Evolutionary conservation across 139 green algal genomes (phyloP), one percentile per base, ranked within the genome.

Genomic region (Yamagishiella unicocca): DNA sequence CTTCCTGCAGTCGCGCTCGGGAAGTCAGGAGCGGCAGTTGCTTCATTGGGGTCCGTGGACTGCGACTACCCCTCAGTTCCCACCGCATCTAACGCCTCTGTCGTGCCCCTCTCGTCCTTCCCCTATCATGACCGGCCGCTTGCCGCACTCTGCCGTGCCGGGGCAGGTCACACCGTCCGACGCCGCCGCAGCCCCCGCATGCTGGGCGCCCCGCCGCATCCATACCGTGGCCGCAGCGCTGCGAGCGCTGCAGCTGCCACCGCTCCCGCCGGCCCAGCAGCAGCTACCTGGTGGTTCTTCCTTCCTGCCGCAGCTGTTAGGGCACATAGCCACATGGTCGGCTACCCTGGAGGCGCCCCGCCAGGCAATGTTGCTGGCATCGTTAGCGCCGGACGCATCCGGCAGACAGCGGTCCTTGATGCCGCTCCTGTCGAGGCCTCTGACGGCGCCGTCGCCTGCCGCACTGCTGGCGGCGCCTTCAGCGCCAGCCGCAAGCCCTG

Each of bases 291-390:
- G 79, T 43, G 79, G 79, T 42, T 66, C 79, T 29, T 61, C 79
- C 2, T 6, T 75, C 25, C 62, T 85, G 29, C 79, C 79, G 4
- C 40, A 62, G 40, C 43, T 85, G 29, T n/a, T 76, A 19, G 79
- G 79, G 19, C 61, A 74, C 40, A 61, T 85, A 43, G 79, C 79
- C 7, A n/a, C 79, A 4, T 85, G 79, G 79, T 43, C 79, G 21
- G 79, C 62, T 0, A 37, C 29, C 5, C 31, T 50, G 25, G 79
- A 37, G 40, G 58, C 4, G 61, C 61, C 40, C 40, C 61, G 79
- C 19, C 42, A 55, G 35, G 42, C 40, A 6, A 38, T 64, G 61
- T n/a, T 85, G 29, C 79, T 85, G 3, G 79, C 79, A 9, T 61
- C 79, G 14, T 19, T 76, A 42, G 55, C 58, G 54, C 40, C 42